phyloP scores from a whole-genome alignment of 1,284 basidiomycete species.

The Volvariella surrecta region DNA sequence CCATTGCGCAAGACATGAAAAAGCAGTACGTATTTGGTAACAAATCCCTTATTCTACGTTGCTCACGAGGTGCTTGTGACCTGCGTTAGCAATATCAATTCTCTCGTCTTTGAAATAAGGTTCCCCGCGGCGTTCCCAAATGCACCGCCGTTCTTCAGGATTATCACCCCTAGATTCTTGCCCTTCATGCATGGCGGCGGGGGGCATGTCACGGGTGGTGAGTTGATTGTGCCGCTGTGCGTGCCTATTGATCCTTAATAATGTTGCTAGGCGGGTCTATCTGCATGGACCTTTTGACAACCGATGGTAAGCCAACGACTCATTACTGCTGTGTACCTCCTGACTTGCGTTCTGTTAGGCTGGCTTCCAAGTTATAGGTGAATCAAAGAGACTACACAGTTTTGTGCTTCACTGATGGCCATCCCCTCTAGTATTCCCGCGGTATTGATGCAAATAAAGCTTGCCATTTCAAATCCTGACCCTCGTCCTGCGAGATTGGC shows the following conservation, averaged over 20 bases:
- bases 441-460: constrained; percentile 52
- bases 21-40: constrained; percentile 28
- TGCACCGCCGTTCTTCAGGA: constrained; percentile 55
- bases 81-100: constrained; percentile 36
- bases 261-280: constrained; percentile 49
- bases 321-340: neutral
- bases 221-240: constrained; percentile 9
- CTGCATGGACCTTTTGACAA: constrained; percentile 59
- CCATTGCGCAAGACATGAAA: constrained; percentile 46
- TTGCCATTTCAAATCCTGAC: constrained; percentile 52
- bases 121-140: constrained; percentile 52
- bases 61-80: neutral
- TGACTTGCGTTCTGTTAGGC: constrained; percentile 19
- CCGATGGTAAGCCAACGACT: constrained; percentile 35
- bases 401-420: neutral
- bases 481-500: constrained; percentile 48
- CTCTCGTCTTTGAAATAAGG: constrained; percentile 54
- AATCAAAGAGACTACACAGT: constrained; percentile 1
- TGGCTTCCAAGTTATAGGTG: constrained; percentile 62
- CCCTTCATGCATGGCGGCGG: constrained; percentile 56
- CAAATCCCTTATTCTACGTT: constrained; percentile 2
- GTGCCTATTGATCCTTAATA: neutral
- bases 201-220: constrained; percentile 54
- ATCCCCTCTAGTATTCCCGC: constrained; percentile 39
- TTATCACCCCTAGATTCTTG: constrained; percentile 51